These are phyloP conservation scores for Wickerhamiella kurtzmanii DNA, from an alignment of 805 yeast species.

Conservation along the genomic window DNA sequence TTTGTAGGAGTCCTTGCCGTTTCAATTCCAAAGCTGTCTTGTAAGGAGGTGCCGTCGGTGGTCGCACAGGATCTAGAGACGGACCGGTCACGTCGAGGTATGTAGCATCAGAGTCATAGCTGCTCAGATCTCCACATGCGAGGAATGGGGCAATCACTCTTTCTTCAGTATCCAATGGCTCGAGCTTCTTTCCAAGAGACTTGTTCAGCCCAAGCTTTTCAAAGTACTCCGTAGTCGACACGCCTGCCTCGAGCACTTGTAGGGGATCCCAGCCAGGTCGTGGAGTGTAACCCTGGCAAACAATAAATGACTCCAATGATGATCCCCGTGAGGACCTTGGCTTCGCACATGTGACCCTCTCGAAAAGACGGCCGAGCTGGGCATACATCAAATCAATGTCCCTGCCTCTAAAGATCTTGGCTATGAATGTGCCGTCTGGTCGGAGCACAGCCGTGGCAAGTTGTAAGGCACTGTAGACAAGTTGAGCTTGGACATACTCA, in stretches of 20 bases:
- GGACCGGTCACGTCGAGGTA: slow-evolving; percentile 39
- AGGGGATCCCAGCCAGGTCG: slow-evolving; percentile 70
- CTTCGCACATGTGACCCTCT: slow-evolving; percentile 82
- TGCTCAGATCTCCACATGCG: slow-evolving; percentile 86
- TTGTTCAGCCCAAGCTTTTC: slow-evolving; percentile 38
- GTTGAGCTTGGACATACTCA: slow-evolving; percentile 92
- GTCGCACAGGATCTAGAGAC: slow-evolving; percentile 81
- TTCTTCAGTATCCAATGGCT: slow-evolving; percentile 33
- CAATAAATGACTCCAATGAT: slow-evolving; percentile 85
- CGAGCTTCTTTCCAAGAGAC: slow-evolving; percentile 17
- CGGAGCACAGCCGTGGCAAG: slow-evolving; percentile 78
- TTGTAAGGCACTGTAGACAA: slow-evolving; percentile 81
- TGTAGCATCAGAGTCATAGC: slow-evolving; percentile 92
- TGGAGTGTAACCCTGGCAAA: slow-evolving; percentile 78
- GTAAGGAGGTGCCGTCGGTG: slow-evolving; percentile 95
- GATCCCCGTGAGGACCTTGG: slow-evolving; percentile 94
- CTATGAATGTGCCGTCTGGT: slow-evolving; percentile 88
- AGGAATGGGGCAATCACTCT: slow-evolving; percentile 77
- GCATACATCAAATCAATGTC: slow-evolving; percentile 88
- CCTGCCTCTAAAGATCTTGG: slow-evolving; percentile 91
- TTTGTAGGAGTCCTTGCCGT: slow-evolving; percentile 42
- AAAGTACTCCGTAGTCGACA: slow-evolving; percentile 72
- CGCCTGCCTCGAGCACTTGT: slow-evolving; percentile 15
- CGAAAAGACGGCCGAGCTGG: slow-evolving; percentile 79
- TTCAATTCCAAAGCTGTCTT: slow-evolving; percentile 81